phyloP scores from a whole-genome alignment of 768 basidiomycete genomes.

The Boletus subparvulus region DNA sequence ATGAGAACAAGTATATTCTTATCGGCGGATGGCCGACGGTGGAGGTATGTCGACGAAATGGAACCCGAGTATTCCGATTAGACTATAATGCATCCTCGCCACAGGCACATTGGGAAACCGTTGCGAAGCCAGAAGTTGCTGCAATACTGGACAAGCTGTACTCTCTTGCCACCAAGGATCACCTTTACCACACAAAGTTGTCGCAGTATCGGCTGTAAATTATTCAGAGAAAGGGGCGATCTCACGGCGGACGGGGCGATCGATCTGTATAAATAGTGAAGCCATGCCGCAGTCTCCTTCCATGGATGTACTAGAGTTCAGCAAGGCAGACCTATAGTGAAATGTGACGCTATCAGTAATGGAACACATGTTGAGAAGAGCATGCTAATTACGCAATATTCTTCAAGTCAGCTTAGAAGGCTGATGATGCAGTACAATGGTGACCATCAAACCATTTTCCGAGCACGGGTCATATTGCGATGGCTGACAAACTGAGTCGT shows the following conservation, averaged over 20 bases:
- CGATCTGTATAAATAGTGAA: not conserved
- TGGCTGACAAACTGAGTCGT: too few relatives aligned
- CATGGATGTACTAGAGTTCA: too few relatives aligned
- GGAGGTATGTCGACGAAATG: constrained; percentile 18
- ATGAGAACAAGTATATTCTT: constrained; percentile 20
- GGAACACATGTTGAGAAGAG: too few relatives aligned
- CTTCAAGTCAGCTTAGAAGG: too few relatives aligned
- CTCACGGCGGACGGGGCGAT: too few relatives aligned
- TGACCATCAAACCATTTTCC: too few relatives aligned
- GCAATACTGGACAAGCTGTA: constrained; percentile 5
- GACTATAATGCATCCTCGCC: not conserved
- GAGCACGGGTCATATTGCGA: too few relatives aligned
- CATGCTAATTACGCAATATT: too few relatives aligned
- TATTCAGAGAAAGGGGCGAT: not conserved
- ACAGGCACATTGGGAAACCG: constrained; percentile 18
- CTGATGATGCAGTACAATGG: too few relatives aligned
- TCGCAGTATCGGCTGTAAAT: not conserved
- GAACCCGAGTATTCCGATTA: not conserved
- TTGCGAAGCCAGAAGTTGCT: constrained; percentile 6
- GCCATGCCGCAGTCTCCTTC: too few relatives aligned
- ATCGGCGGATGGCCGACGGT: constrained; percentile 24
- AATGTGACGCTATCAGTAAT: too few relatives aligned
- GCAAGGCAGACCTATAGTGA: too few relatives aligned
- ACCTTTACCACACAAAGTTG: constrained; percentile 14
- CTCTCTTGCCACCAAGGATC: constrained; percentile 15